These are phyloP conservation scores for Aspergillus oerlinghausenensis DNA, from an alignment of 2,329 filamentous ascomycete species.

Conservation along the genomic window DNA sequence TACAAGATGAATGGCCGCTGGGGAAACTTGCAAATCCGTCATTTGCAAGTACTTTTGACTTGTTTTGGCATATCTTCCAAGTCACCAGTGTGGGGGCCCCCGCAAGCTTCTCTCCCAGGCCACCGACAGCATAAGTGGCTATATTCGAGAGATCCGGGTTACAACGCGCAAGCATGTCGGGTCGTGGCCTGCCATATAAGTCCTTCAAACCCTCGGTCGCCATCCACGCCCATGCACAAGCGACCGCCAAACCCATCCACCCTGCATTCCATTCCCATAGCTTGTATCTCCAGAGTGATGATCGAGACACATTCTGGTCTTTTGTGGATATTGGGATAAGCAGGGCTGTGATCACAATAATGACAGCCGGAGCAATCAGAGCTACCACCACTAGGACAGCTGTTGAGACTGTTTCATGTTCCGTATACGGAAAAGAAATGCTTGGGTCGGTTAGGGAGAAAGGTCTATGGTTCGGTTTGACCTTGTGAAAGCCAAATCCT, in stretches of 20 bases:
- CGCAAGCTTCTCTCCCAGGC: constrained; percentile 48
- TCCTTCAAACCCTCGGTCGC: constrained; percentile 84
- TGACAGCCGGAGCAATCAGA: constrained; percentile 59
- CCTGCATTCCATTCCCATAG: constrained; percentile 87
- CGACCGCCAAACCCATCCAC: constrained; percentile 74
- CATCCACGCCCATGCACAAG: constrained; percentile 68
- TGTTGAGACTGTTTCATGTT: constrained; percentile 67
- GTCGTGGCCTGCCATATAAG: constrained; percentile 60
- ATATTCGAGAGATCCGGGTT: constrained; percentile 65
- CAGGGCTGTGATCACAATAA: constrained; percentile 66
- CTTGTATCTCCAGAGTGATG: constrained; percentile 71
- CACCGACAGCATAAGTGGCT: constrained; percentile 59
- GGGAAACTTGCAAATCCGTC: constrained; percentile 86
- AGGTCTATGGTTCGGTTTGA: constrained; percentile 62
- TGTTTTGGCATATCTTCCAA: constrained; percentile 69
- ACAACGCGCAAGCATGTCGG: constrained; percentile 66
- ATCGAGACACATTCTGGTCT: constrained; percentile 56
- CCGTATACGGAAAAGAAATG: constrained; percentile 72
- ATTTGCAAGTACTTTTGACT: constrained; percentile 54
- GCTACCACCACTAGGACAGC: constrained; percentile 61
- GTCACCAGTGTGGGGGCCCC: constrained; percentile 65
- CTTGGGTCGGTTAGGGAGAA: constrained; percentile 69
- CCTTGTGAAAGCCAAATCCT: constrained; percentile 55
- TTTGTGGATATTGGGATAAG: constrained; percentile 68
- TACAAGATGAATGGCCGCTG: constrained; percentile 68